Base-by-base conservation (phyloP, 805 yeast genomes). In the Dipodascopsis uninucleata region DNA sequence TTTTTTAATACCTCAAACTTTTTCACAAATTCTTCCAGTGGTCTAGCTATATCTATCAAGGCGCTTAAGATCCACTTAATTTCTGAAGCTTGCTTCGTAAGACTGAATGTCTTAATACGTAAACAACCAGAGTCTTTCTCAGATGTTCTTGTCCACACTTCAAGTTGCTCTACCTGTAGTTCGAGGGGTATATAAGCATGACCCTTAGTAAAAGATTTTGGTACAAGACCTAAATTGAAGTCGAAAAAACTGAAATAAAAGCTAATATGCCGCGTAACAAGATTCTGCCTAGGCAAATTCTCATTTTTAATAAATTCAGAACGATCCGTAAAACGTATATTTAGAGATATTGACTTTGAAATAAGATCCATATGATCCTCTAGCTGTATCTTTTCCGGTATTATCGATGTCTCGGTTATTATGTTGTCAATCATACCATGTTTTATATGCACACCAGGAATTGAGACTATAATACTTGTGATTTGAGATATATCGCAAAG, bases 381-480 rank as follows among this genome's bases (percentile, higher is more conserved):
- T 35, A 45, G 22, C 4, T 14, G 14, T 5, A 50, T 28, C 20
- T 28, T 16, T 1, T 38, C n/a, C 12, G 52, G 52, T 6, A 7
- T 14, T 28, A 48, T 28, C 8, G 28, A n/a, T 20, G 25, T 39
- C 10, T 39, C 33, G 5, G 31, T 16, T 4, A 52, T 26, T 5
- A n/a, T 18, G 31, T 49, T 45, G 23, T 40, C 40, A 14, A 50
- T 37, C 10, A 25, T 67, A 1, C 74, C 71, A 40, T 74, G 61
- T 14, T 65, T 58, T 1, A 78, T 2, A 4, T 67, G 62, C 0
- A 77, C 47, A 4, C 58, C 58, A 0, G 83, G 82, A 3, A 76
- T 55, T 1, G 74, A 71, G 5, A 81, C 44, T 25, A 82, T 66
- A 8, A 75, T 10, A 46, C 74, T 78, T 21, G 60, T 57, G 4